Evolutionary conservation across 768 basidiomycete genomes (phyloP).

Genomic region (Galerina marginata): DNA sequence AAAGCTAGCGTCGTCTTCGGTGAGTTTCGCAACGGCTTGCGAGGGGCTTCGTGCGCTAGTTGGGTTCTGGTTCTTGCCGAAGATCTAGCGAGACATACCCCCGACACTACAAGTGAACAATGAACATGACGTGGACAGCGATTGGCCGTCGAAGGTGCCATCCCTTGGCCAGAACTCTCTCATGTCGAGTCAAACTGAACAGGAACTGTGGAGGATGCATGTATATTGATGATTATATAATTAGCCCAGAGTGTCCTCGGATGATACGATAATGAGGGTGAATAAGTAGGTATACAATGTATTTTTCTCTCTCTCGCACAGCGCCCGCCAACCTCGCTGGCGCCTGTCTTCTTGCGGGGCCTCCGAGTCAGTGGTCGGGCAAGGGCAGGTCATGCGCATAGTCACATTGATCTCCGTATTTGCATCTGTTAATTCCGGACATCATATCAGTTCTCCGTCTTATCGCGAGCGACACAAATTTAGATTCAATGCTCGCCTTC

Average conservation of each 20-base stretch:
- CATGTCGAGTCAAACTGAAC: background rate
- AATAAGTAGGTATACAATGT: slow-evolving; percentile 4
- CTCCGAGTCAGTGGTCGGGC: slow-evolving; percentile 4
- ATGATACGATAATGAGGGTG: slow-evolving; percentile 1
- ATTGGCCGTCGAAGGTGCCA: background rate
- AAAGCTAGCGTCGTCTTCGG: background rate
- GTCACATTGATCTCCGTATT: slow-evolving; percentile 88
- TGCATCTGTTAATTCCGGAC: slow-evolving; percentile 75
- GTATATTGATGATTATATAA: slow-evolving; percentile 16
- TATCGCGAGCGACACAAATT: slow-evolving; percentile 32
- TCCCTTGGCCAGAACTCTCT: background rate
- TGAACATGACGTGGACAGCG: background rate
- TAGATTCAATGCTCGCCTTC: slow-evolving; percentile 83
- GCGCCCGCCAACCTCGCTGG: background rate
- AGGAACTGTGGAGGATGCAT: background rate
- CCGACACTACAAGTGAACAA: background rate
- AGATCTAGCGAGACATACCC: background rate
- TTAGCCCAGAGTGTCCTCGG: slow-evolving; percentile 8
- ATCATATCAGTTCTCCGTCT: slow-evolving; percentile 43
- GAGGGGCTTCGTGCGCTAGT: background rate
- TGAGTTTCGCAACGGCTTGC: background rate
- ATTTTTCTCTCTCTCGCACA: background rate
- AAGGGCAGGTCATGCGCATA: slow-evolving; percentile 67
- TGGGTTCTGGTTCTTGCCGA: background rate
- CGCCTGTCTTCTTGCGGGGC: too few relatives aligned